Conservation (phyloP, 2,329 filamentous ascomycete species). For the Cladophialophora bantiana region DNA sequence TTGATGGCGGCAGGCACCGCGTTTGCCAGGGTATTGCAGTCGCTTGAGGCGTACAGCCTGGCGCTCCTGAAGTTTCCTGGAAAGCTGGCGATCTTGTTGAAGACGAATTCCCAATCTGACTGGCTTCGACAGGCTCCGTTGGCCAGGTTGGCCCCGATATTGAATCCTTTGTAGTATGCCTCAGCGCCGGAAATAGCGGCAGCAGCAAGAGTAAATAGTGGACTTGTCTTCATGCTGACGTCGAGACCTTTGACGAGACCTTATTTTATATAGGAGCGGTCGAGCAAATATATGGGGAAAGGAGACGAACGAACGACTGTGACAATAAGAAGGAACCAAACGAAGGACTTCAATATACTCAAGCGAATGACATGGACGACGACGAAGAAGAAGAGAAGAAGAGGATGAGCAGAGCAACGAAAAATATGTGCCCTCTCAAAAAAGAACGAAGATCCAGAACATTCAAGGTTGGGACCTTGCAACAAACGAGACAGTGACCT, state of each 20-base stretch:
- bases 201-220: slow-evolving; percentile 37
- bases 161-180: slow-evolving; percentile 45
- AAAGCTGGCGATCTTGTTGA: slow-evolving; percentile 41
- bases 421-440: neutral
- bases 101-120: slow-evolving; percentile 43
- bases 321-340: neutral
- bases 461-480: slow-evolving; percentile 13
- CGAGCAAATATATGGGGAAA: neutral
- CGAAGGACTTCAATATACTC: slow-evolving; percentile 5
- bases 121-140: slow-evolving; percentile 42
- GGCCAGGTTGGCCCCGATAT: slow-evolving; percentile 42
- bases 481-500: slow-evolving; percentile 3
- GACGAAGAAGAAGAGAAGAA: slow-evolving; percentile 2
- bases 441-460: slow-evolving; percentile 5
- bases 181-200: slow-evolving; percentile 27
- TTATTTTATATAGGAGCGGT: neutral
- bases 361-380: slow-evolving; percentile 13
- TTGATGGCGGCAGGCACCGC: slow-evolving; percentile 65
- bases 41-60: slow-evolving; percentile 45
- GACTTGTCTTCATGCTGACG: slow-evolving; percentile 23
- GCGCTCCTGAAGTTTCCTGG: slow-evolving; percentile 43
- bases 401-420: neutral
- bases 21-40: slow-evolving; percentile 58
- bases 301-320: slow-evolving; percentile 11
- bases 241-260: neutral